Conservation (phyloP, 1,139 yeast genomes). For the Diutina sp. region DNA sequence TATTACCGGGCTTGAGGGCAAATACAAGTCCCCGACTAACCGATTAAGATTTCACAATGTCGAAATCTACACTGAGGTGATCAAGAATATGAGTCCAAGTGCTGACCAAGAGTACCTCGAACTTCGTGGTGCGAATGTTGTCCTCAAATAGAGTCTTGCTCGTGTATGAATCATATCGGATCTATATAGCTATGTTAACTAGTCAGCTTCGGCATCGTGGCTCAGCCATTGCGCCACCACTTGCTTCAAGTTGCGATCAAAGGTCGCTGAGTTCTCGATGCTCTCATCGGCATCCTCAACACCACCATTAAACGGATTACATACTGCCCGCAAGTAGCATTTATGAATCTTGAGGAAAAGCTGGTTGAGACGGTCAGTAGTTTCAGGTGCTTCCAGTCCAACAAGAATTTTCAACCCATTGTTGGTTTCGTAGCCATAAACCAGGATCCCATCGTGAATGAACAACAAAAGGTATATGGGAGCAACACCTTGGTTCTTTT, state of each 20-base stretch:
- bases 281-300: slow-evolving; percentile 13
- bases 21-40: slow-evolving; percentile 64
- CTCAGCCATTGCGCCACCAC: not conserved
- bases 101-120: slow-evolving; percentile 89
- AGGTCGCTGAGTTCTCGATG: not conserved
- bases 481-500: slow-evolving; percentile 12
- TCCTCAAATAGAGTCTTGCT: slow-evolving; percentile 36
- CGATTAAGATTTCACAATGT: slow-evolving; percentile 71
- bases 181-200: not conserved
- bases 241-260: not conserved
- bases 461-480: slow-evolving; percentile 25
- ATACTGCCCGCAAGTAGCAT: slow-evolving; percentile 34
- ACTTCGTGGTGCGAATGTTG: slow-evolving; percentile 78
- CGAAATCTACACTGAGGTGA: slow-evolving; percentile 71
- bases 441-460: slow-evolving; percentile 47
- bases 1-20: slow-evolving; percentile 78
- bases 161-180: not conserved
- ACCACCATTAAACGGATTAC: slow-evolving; percentile 42
- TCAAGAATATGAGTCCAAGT: slow-evolving; percentile 75
- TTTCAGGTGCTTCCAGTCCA: slow-evolving; percentile 19
- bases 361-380: slow-evolving; percentile 7
- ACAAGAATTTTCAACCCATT: slow-evolving; percentile 49
- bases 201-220: not conserved
- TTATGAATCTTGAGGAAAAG: slow-evolving; percentile 33
- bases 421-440: slow-evolving; percentile 49